phyloP scores from a whole-genome alignment of 2,329 filamentous ascomycete species.

The Cordyceps cicadae region DNA sequence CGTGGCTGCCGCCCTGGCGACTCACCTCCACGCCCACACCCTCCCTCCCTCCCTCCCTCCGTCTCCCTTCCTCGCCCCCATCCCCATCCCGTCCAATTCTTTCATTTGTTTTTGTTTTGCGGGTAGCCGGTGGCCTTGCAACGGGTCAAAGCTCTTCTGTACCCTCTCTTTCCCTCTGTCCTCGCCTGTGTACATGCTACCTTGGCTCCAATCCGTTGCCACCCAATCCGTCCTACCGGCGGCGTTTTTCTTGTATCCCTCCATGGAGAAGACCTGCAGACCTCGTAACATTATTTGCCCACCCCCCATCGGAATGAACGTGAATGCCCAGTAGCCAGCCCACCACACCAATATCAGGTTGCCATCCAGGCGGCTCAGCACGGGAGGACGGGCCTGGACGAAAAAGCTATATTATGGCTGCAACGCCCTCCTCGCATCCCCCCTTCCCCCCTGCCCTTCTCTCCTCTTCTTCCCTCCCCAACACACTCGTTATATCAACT shows the following conservation, averaged over 20 bases:
- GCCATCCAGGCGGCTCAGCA: not conserved
- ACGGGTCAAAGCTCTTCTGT: not conserved
- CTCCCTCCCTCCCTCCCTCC: not conserved
- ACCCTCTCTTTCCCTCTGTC: no score
- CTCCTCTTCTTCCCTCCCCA: conserved; percentile 11
- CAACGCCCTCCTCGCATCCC: not conserved
- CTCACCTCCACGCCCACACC: not conserved
- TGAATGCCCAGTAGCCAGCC: not conserved
- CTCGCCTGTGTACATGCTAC: not conserved
- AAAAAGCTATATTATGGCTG: not conserved
- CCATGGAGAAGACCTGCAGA: not conserved
- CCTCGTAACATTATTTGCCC: not conserved
- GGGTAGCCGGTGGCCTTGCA: not conserved
- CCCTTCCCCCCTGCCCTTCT: not conserved
- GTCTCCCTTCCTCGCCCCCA: no score
- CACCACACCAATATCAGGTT: not conserved
- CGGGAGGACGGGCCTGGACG: not conserved
- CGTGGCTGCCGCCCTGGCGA: not conserved
- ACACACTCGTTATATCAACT: conserved; percentile 12
- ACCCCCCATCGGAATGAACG: not conserved
- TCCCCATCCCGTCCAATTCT: not conserved
- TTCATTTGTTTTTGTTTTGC: not conserved
- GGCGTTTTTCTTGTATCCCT: not conserved
- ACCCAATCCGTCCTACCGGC: not conserved
- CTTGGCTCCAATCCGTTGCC: not conserved